Base-by-base conservation (phyloP, 768 basidiomycete species). In the Calocybe indica region DNA sequence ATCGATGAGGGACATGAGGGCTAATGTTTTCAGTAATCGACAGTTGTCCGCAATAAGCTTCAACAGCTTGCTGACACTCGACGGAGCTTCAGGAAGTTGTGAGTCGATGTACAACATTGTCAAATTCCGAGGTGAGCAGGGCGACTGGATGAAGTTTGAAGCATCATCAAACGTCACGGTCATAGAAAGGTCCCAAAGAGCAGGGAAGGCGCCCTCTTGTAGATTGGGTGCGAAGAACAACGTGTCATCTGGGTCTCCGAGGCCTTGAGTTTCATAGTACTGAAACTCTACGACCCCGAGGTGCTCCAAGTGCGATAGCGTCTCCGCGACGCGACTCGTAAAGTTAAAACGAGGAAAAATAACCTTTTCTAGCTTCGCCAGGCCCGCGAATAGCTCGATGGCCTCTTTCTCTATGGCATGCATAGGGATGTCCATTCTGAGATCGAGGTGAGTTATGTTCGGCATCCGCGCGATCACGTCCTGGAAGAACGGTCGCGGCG, bases 91-190 rank as follows among this genome's bases (percentile, higher is more conserved):
- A n/a, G 70, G 55, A 3, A 65, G 54, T 14, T 72, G 65, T 1
- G 76, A 72, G 50, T 80, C 79, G 42, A 83, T 51, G 54, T 74
- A 79, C 5, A 85, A 62, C n/a, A 62, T 62, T 0, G 72, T 75
- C 32, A 85, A 58, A 38, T 74, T 74, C 5, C 57, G 54, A 0
- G 83, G 83, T 0, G 76, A 66, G 47, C 70, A 78, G 3, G 64
- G 52, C 2, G 60, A 56, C 32, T 62, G 57, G 45, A 84, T 58
- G 58, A 84, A 76, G 3, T 58, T 59, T 5, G 71, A 60, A 14
- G 75, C 62, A 45, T 80, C 70, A 5, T 63, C 61, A 22, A 80
- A 66, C n/a, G 61, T 54, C 8, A 67, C 67, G 12, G 75, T 76
- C 40, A 78, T 51, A 3, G 71, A 75, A 36, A 82, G 66, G 48